Percentiles rank a stretch among this genome's conserved stretches.
These are phyloP conservation scores for Cladosporium sp. DNA, from an alignment of 2,329 filamentous ascomycete species.

Conservation along the genomic window DNA sequence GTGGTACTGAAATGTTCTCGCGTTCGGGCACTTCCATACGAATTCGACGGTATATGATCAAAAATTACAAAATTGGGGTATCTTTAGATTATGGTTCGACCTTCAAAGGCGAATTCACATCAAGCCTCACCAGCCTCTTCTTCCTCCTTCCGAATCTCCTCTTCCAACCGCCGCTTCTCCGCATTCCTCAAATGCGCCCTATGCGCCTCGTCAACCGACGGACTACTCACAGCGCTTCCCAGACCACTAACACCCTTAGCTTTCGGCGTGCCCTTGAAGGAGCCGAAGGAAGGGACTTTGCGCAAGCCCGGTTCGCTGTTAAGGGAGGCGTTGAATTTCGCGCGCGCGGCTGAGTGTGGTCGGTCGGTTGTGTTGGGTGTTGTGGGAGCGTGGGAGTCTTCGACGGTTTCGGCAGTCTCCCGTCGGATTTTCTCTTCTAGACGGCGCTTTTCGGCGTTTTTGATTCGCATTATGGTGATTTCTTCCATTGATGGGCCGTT, in stretches of 20 bases:
- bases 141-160: conserved; percentile 39
- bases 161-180: conserved; percentile 40
- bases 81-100: conserved; percentile 1
- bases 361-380: neutral
- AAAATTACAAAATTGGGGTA: conserved; percentile 1
- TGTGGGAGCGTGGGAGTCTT: neutral
- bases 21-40: too few relatives aligned
- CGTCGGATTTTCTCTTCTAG: conserved; percentile 41
- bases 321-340: conserved; percentile 17
- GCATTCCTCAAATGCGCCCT: conserved; percentile 43
- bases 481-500: conserved; percentile 36
- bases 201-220: conserved; percentile 37
- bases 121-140: conserved; percentile 6
- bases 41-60: neutral
- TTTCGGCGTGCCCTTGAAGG: conserved; percentile 32
- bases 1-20: too few relatives aligned
- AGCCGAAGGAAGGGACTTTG: conserved; percentile 41
- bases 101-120: neutral
- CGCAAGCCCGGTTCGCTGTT: conserved; percentile 20
- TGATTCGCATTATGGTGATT: conserved; percentile 42
- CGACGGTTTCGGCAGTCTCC: conserved; percentile 26
- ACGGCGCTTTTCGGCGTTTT: conserved; percentile 40
- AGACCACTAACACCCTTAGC: neutral
- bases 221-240: conserved; percentile 26
- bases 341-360: conserved; percentile 11